These are phyloP conservation scores for Camellia granthamiana DNA, from an alignment of 148 eudicot genomes.

Conservation along the genomic window DNA sequence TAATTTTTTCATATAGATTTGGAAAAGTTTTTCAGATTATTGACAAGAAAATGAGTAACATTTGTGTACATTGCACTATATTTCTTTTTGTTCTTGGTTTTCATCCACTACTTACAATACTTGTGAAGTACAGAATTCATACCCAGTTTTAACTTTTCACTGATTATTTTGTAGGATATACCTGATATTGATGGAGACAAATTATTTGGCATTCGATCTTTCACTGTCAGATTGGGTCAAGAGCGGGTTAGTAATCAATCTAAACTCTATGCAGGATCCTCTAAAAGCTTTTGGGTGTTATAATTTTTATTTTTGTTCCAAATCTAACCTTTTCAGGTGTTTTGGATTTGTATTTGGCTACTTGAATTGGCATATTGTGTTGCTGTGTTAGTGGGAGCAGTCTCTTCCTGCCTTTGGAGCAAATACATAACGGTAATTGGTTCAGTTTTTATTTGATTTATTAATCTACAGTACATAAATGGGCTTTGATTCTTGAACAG, in stretches of 20 bases:
- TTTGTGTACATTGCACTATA: background rate
- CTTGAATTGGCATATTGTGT: constrained; percentile 94
- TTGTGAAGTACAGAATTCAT: background rate
- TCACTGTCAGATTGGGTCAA: constrained; percentile 92
- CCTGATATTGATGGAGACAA: constrained; percentile 98
- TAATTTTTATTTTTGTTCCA: background rate
- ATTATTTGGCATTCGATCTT: constrained; percentile 84
- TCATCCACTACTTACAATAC: background rate
- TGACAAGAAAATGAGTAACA: background rate
- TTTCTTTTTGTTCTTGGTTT: background rate
- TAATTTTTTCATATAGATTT: background rate
- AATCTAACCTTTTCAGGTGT: constrained; percentile 56
- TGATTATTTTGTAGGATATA: constrained; percentile 62
- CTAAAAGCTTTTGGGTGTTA: constrained; percentile 9
- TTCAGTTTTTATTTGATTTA: background rate
- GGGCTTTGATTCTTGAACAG: background rate
- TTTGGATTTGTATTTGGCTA: constrained; percentile 85
- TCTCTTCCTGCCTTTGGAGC: constrained; percentile 83
- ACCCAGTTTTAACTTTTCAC: background rate
- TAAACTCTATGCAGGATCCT: background rate
- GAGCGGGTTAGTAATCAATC: constrained; percentile 58
- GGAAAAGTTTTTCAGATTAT: background rate
- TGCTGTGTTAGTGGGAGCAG: constrained; percentile 75
- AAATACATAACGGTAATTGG: constrained; percentile 63
- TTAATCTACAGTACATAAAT: background rate